phyloP scores from a whole-genome alignment of 1,284 basidiomycete species.

The Leccinum fuscescens region DNA sequence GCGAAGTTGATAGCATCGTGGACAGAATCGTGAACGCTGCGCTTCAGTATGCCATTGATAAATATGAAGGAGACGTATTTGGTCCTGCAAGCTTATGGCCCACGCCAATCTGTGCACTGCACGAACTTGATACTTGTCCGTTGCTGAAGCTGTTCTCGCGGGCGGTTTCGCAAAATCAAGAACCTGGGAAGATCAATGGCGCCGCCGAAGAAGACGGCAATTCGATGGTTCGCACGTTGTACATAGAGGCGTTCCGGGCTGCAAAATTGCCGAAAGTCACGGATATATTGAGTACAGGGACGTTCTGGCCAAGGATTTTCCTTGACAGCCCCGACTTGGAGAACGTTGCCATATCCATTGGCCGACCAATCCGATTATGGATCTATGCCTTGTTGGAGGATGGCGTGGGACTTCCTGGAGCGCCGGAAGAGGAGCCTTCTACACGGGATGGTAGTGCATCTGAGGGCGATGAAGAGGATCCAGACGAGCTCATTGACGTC shows the following conservation, averaged over 20 bases:
- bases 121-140: constrained; percentile 52
- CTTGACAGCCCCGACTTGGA: constrained; percentile 76
- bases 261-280: constrained; percentile 59
- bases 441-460: constrained; percentile 14
- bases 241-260: constrained; percentile 60
- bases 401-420: constrained; percentile 54
- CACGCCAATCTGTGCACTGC: constrained; percentile 57
- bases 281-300: constrained; percentile 59
- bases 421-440: constrained; percentile 18
- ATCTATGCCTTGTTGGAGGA: constrained; percentile 68
- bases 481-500: constrained; percentile 62
- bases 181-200: constrained; percentile 32
- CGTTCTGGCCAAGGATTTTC: constrained; percentile 69
- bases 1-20: constrained; percentile 63
- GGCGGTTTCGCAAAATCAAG: constrained; percentile 28
- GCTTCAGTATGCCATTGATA: constrained; percentile 71
- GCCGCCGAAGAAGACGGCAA: constrained; percentile 20
- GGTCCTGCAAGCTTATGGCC: constrained; percentile 46
- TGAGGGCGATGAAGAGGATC: constrained; percentile 34
- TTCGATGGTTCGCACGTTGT: constrained; percentile 33
- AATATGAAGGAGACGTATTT: constrained; percentile 39
- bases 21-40: constrained; percentile 71
- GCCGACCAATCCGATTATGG: constrained; percentile 62
- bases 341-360: constrained; percentile 58
- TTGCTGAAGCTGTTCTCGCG: constrained; percentile 53